Base-by-base conservation (phyloP, 2,329 filamentous ascomycete genomes). In the Chaetomium sp. region DNA sequence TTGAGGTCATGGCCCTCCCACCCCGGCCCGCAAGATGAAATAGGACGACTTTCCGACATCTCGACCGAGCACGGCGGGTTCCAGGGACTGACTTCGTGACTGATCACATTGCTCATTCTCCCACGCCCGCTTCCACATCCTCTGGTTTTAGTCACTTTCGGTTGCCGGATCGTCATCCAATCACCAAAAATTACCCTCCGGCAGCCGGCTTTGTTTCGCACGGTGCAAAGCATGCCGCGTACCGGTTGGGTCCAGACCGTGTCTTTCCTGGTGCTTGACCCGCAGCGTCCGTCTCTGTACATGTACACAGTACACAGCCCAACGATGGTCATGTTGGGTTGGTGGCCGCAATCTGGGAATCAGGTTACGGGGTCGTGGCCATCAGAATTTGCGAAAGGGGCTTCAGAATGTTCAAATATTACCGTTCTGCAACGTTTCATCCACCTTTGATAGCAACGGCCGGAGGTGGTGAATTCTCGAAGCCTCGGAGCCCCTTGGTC, bases 311-410 rank as follows among this genome's bases (percentile, higher is more conserved):
- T 42, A 6, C 27, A 29, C 27, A 59, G 49, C 42, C 38, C 49
- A 31, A 31, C 49, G 50, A 60, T 51, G 45, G 25, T 53, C 25
- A 19, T 50, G 57, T 33, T 35, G 25, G 57, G 57, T 33, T 35
- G 25, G 57, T 50, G 5, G 27, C 38, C 27, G 45, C 19, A 29
- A 55, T 35, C 29, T 35, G 29, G n/a, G n/a, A 35, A 35, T 38
- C 53, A n/a, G 31, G 31, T 9, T 29, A 29, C 38, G 53, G 53
- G 53, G 29, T 55, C 31, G 29, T 38, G 53, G n/a, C 31, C 27
- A 31, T 57, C 21, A 23, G 31, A 27, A 45, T 12, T 25, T 45
- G 13, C n/a, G 38, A 42, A 38, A 42, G 38, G 38, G 38, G 6
- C 16, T 19, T 42, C 38, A 42, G 38, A 42, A 42, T 42, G 38